Conservation (phyloP, 768 basidiomycete species). For the Russula olivacea region DNA sequence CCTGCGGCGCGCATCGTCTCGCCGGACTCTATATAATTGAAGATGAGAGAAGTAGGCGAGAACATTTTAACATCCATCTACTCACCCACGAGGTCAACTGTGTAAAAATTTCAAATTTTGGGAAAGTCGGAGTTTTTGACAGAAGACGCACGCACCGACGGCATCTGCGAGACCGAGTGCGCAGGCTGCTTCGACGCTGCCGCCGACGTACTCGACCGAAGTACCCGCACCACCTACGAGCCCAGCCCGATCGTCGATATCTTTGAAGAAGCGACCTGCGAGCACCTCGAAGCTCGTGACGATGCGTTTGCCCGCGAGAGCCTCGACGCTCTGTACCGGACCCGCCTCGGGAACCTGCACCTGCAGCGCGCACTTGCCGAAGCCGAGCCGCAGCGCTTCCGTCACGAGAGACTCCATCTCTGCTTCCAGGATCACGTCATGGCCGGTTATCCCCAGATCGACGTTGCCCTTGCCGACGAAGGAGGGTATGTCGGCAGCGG, state of each 20-base stretch:
- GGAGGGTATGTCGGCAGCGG: slow-evolving; percentile 94
- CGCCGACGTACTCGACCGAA: slow-evolving; percentile 91
- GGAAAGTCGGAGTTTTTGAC: not conserved
- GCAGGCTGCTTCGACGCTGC: slow-evolving; percentile 97
- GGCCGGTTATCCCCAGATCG: slow-evolving; percentile 95
- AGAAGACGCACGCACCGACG: slow-evolving; percentile 87
- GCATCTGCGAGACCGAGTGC: slow-evolving; percentile 94
- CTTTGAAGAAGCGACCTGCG: slow-evolving; percentile 67
- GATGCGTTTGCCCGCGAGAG: slow-evolving; percentile 84
- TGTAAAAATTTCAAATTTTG: slow-evolving; percentile 30
- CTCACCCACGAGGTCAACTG: slow-evolving; percentile 93
- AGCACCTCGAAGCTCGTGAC: slow-evolving; percentile 96
- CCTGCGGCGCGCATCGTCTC: slow-evolving; percentile 99
- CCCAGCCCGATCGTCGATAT: slow-evolving; percentile 50
- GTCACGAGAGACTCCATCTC: slow-evolving; percentile 72
- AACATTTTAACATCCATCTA: slow-evolving; percentile 10
- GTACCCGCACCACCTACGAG: slow-evolving; percentile 58
- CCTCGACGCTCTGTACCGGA: slow-evolving; percentile 61
- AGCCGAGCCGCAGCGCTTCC: slow-evolving; percentile 78
- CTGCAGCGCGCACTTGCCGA: slow-evolving; percentile 86
- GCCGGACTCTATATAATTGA: slow-evolving; percentile 68
- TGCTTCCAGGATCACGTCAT: slow-evolving; percentile 93
- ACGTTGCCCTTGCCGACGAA: slow-evolving; percentile 98
- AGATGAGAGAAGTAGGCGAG: not conserved
- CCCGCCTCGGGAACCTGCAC: slow-evolving; percentile 85